These are phyloP conservation scores for Barbarea vulgaris DNA, from an alignment of 345 rosid species.

Conservation along the genomic window DNA sequence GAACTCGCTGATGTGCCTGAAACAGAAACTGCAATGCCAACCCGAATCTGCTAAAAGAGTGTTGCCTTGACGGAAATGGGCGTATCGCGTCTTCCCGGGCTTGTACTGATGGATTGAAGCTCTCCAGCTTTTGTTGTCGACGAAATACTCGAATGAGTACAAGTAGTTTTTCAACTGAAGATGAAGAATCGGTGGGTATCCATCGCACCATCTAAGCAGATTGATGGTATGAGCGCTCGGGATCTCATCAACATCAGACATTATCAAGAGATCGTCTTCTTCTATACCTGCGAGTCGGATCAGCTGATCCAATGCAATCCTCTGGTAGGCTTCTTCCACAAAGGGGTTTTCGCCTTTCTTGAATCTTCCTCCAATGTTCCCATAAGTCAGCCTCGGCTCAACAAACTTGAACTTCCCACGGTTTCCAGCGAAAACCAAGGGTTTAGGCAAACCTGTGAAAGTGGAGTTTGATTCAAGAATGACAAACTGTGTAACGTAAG, in stretches of 20 bases:
- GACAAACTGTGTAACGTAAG: conserved; percentile 79
- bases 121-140: conserved; percentile 89
- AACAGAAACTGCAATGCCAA: conserved; percentile 99
- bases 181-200: conserved; percentile 76
- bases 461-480: conserved; percentile 94
- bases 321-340: conserved; percentile 91
- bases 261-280: conserved; percentile 89
- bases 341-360: conserved; percentile 87
- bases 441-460: conserved; percentile 72
- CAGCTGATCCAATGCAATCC: conserved; percentile 82
- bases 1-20: conserved; percentile 72
- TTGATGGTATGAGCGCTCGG: conserved; percentile 92
- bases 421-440: conserved; percentile 58
- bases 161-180: conserved; percentile 82
- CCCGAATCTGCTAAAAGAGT: conserved; percentile 74
- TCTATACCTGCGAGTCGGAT: conserved; percentile 83
- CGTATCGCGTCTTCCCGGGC: conserved; percentile 69
- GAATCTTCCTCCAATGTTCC: conserved; percentile 81
- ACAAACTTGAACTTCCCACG: conserved; percentile 63
- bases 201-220: conserved; percentile 91
- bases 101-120: conserved; percentile 77
- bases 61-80: conserved; percentile 82
- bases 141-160: conserved; percentile 76
- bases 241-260: conserved; percentile 98
- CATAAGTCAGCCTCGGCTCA: conserved; percentile 78